Evolutionary conservation across 306 rosid species (phyloP).

Genomic region (Sphenostylis stenocarpa): DNA sequence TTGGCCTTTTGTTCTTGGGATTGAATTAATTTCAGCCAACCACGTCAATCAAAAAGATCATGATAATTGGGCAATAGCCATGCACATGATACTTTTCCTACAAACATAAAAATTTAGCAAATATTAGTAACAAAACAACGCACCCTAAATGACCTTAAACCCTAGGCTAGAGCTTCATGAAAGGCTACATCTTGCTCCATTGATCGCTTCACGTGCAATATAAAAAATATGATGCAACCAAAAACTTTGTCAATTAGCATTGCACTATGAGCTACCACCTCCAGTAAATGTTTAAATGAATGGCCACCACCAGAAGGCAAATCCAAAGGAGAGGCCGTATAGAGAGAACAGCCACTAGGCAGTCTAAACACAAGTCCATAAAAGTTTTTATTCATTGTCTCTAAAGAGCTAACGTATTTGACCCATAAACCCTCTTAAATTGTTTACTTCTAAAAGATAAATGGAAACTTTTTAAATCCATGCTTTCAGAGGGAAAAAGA

Average conservation of each 20-base stretch:
- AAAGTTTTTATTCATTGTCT: background rate
- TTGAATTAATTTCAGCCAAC: constrained; percentile 3
- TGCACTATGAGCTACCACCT: background rate
- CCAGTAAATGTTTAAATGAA: background rate
- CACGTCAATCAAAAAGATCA: constrained; percentile 10
- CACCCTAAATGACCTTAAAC: background rate
- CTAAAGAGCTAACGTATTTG: background rate
- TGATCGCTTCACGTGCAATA: background rate
- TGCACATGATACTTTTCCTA: background rate
- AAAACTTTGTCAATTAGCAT: background rate
- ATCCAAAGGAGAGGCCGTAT: background rate
- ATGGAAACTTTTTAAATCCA: background rate
- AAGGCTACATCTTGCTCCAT: background rate
- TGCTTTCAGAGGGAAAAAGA: background rate
- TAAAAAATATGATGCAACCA: background rate
- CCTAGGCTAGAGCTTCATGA: constrained; percentile 18
- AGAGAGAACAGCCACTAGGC: background rate
- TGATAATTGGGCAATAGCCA: background rate
- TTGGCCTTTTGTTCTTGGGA: background rate
- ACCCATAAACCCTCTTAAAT: background rate
- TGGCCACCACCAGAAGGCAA: background rate
- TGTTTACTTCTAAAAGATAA: background rate
- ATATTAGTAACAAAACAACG: background rate
- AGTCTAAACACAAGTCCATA: background rate
- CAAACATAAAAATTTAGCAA: background rate